phyloP scores from a whole-genome alignment of 441 rosid genomes.

The Jatropha podagrica region DNA sequence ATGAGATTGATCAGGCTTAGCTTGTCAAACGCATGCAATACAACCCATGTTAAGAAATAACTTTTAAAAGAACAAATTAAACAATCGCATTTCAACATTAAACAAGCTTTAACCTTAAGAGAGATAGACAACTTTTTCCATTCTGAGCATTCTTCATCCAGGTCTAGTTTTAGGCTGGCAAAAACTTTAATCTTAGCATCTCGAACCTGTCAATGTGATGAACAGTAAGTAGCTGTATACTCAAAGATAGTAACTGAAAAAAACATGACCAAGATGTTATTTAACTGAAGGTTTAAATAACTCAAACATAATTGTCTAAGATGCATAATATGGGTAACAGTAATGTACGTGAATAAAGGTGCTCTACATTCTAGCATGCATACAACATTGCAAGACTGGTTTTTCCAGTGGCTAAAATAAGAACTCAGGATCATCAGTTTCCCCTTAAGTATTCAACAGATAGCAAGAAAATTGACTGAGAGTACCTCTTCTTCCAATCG shows the following conservation, averaged over 20 bases:
- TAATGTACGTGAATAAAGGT: background rate
- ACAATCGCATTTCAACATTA: background rate
- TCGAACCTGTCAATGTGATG: slow-evolving; percentile 58
- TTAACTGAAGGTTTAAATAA: background rate
- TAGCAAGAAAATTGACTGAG: background rate
- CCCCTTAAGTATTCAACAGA: background rate
- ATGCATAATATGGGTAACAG: background rate
- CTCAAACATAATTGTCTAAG: background rate
- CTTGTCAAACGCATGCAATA: background rate
- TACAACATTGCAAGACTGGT: no score
- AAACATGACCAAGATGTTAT: background rate
- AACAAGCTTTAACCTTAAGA: slow-evolving; percentile 55
- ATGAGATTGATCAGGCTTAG: background rate
- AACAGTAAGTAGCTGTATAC: slow-evolving; percentile 18
- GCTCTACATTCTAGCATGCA: background rate
- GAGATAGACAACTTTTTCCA: slow-evolving; percentile 68
- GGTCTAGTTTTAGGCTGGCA: slow-evolving; percentile 69
- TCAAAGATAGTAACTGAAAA: slow-evolving; percentile 23
- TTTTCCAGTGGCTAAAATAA: background rate
- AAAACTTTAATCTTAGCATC: slow-evolving; percentile 80
- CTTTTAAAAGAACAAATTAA: background rate
- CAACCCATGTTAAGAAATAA: background rate
- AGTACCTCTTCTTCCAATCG: slow-evolving; percentile 86
- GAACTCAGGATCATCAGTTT: background rate
- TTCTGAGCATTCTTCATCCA: slow-evolving; percentile 71